Evolutionary conservation across 2,329 filamentous ascomycete species (phyloP).

Genomic region (Tricladium varicosporioides): DNA sequence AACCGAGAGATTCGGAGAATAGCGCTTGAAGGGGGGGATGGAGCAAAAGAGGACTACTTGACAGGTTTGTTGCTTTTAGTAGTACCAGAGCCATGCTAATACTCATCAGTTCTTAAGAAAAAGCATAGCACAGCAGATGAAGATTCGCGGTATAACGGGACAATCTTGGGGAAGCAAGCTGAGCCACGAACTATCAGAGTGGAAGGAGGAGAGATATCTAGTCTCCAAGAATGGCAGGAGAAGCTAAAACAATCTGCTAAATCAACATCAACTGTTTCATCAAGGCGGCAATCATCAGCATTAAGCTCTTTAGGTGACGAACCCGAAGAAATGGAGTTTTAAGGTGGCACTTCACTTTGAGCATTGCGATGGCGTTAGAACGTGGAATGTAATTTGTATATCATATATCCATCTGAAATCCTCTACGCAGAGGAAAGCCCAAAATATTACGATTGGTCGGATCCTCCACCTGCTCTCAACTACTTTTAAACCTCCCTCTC

Average conservation of each 20-base stretch:
- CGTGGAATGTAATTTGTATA: constrained; percentile 9
- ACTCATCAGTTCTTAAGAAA: constrained; percentile 70
- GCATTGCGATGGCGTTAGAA: constrained; percentile 34
- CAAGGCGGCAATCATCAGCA: constrained; percentile 31
- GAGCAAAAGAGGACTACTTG: constrained; percentile 67
- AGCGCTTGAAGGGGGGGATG: constrained; percentile 67
- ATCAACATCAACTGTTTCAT: constrained; percentile 18
- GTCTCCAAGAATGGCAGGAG: constrained; percentile 63
- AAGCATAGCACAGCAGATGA: constrained; percentile 89
- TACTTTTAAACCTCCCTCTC: constrained; percentile 29
- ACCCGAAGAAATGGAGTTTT: constrained; percentile 33
- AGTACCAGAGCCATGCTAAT: constrained; percentile 14
- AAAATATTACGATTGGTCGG: background rate
- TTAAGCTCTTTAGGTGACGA: constrained; percentile 34
- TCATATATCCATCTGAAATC: constrained; percentile 14
- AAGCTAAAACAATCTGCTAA: constrained; percentile 33
- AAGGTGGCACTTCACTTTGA: constrained; percentile 8
- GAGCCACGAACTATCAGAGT: constrained; percentile 73
- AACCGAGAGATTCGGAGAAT: constrained; percentile 81
- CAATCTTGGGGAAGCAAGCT: constrained; percentile 71
- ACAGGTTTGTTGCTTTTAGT: constrained; percentile 47
- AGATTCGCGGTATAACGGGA: constrained; percentile 81
- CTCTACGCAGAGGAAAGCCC: background rate
- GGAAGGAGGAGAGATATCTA: constrained; percentile 71
- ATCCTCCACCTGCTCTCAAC: constrained; percentile 21